Conservation (phyloP, 2,329 filamentous ascomycete genomes). For the Drechslerella dactyloides region DNA sequence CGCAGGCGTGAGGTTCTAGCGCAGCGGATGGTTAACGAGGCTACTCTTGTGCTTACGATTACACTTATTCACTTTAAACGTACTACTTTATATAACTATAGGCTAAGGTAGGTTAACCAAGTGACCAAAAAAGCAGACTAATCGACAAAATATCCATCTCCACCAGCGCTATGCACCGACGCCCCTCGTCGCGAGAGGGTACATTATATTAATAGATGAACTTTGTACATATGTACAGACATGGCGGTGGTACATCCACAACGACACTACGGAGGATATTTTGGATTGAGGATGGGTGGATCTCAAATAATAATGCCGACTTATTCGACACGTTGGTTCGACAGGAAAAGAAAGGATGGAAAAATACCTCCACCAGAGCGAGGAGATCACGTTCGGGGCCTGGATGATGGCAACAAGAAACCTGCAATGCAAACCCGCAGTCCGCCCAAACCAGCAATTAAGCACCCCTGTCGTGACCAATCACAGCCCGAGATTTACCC, state of each 20-base stretch:
- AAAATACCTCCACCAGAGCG: slow-evolving; percentile 44
- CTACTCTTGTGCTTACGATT: no score
- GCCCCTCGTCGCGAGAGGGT: slow-evolving; percentile 7
- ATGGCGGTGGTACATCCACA: no score
- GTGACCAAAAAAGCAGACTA: background rate
- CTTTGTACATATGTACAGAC: background rate
- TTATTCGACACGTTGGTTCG: no score
- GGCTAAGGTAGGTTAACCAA: no score
- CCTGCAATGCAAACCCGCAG: background rate
- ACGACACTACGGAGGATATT: no score
- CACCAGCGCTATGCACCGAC: slow-evolving; percentile 40
- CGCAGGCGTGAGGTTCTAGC: background rate
- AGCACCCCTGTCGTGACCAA: background rate
- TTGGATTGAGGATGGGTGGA: no score
- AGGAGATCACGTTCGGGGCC: slow-evolving; percentile 51
- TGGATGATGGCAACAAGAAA: slow-evolving; percentile 20
- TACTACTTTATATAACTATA: no score
- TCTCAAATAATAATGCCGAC: no score
- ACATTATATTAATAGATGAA: no score
- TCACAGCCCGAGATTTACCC: background rate
- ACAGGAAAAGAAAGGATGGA: slow-evolving; percentile 16
- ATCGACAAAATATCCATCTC: slow-evolving; percentile 33
- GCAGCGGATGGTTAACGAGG: no score
- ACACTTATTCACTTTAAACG: no score
- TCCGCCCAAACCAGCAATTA: no score